Conservation (phyloP, 371 early-diverging fungal species). For the Rhizopus stolonifer region DNA sequence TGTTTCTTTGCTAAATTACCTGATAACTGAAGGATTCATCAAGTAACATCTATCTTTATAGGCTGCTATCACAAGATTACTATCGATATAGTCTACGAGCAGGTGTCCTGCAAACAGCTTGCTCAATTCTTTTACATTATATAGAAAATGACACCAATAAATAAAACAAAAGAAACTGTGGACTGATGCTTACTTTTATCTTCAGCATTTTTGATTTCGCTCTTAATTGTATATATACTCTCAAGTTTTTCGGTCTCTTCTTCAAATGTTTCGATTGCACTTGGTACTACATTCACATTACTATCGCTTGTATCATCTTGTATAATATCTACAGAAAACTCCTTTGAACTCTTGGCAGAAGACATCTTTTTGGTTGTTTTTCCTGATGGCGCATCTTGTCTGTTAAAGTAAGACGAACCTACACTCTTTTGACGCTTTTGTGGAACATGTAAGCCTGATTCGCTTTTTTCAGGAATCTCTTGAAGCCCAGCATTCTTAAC, state of each 20-base stretch:
- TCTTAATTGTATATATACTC: constrained; percentile 69
- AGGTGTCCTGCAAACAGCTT: constrained; percentile 64
- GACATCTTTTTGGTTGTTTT: background rate
- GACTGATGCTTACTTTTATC: constrained; percentile 40
- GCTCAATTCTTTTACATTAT: constrained; percentile 49
- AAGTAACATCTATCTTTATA: constrained; percentile 69
- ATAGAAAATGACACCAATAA: background rate
- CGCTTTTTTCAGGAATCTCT: background rate
- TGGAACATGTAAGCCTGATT: background rate
- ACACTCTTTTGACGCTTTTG: too few species aligned
- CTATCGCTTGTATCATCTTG: background rate
- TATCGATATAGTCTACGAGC: constrained; percentile 74
- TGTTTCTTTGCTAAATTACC: constrained; percentile 31
- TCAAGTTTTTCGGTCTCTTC: constrained; percentile 37
- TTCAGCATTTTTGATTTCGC: constrained; percentile 52
- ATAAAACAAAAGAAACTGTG: background rate
- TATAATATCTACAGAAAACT: background rate
- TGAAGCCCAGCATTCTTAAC: background rate
- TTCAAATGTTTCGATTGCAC: constrained; percentile 8
- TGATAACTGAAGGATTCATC: constrained; percentile 61
- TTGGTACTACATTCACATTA: background rate
- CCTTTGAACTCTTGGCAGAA: background rate
- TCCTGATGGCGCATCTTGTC: background rate
- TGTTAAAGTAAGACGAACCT: too few species aligned
- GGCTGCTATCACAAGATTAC: constrained; percentile 63